phyloP scores from a whole-genome alignment of 2,329 filamentous ascomycete genomes.

The Achaetomium macrosporum region DNA sequence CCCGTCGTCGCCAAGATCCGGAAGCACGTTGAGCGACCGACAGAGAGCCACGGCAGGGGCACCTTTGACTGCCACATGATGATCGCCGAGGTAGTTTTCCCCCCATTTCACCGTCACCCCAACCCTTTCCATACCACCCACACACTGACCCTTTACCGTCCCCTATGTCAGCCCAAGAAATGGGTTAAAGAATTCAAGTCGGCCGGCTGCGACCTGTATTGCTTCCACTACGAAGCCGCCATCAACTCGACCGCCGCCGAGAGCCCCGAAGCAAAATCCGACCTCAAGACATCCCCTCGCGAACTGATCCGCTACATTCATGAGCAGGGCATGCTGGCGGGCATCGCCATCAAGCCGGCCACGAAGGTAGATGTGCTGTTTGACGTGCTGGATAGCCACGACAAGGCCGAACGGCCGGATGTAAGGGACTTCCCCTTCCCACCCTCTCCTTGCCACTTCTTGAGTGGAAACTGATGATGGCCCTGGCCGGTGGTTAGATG shows the following conservation, averaged over 20 bases:
- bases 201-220: conserved; percentile 96
- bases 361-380: conserved; percentile 88
- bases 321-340: conserved; percentile 77
- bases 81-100: conserved; percentile 77
- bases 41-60: conserved; percentile 65
- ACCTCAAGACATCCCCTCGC: conserved; percentile 70
- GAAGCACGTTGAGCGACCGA: conserved; percentile 71
- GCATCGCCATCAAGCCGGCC: conserved; percentile 91
- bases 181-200: conserved; percentile 95
- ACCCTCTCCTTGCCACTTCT: not conserved
- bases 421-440: conserved; percentile 48
- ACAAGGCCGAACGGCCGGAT: conserved; percentile 76
- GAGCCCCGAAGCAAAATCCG: conserved; percentile 62
- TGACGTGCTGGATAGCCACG: conserved; percentile 72
- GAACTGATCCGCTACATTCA: conserved; percentile 90
- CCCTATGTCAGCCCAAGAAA: conserved; percentile 71
- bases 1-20: conserved; percentile 94
- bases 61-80: conserved; percentile 99
- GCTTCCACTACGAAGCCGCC: conserved; percentile 98
- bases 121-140: not conserved
- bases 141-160: not conserved
- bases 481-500: conserved; percentile 57
- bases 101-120: not conserved
- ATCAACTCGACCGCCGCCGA: conserved; percentile 75
- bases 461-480: not conserved